phyloP scores from a whole-genome alignment of 2,329 filamentous ascomycete species.

The Apiospora kogelbergensis region DNA sequence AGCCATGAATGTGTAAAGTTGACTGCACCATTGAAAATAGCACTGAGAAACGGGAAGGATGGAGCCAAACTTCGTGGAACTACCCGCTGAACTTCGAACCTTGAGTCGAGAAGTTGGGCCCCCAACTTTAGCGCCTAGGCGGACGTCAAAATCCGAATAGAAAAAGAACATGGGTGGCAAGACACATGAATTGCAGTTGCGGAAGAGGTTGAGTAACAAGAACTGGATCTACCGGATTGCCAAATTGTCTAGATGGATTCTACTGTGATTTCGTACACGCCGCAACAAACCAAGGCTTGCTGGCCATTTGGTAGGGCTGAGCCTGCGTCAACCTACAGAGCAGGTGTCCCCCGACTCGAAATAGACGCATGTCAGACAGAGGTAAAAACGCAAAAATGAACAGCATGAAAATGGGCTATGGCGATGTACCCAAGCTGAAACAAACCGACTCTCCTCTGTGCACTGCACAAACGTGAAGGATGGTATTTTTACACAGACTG shows the following conservation, averaged over 20 bases:
- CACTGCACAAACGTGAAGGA: not conserved
- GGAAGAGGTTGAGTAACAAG: not conserved
- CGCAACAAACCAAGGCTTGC: too few relatives aligned
- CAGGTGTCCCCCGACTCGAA: not conserved
- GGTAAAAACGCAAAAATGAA: not conserved
- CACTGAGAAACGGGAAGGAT: not conserved
- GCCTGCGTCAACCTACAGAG: too few relatives aligned
- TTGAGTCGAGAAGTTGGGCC: not conserved
- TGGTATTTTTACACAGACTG: not conserved
- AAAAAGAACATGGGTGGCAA: not conserved
- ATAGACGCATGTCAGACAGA: not conserved
- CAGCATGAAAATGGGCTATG: not conserved
- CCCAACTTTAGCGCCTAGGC: not conserved
- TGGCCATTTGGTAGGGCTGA: not conserved
- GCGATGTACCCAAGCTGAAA: not conserved
- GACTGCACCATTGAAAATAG: too few relatives aligned
- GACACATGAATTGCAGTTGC: not conserved
- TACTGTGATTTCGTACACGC: not conserved
- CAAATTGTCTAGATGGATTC: not conserved
- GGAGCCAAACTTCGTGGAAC: not conserved
- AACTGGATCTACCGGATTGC: not conserved
- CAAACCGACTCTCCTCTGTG: not conserved
- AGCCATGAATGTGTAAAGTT: too few relatives aligned
- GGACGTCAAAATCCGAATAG: not conserved
- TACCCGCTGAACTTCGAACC: not conserved